These are phyloP conservation scores for Penicilliopsis zonata DNA, from an alignment of 495 filamentous ascomycete genomes.

Conservation along the genomic window DNA sequence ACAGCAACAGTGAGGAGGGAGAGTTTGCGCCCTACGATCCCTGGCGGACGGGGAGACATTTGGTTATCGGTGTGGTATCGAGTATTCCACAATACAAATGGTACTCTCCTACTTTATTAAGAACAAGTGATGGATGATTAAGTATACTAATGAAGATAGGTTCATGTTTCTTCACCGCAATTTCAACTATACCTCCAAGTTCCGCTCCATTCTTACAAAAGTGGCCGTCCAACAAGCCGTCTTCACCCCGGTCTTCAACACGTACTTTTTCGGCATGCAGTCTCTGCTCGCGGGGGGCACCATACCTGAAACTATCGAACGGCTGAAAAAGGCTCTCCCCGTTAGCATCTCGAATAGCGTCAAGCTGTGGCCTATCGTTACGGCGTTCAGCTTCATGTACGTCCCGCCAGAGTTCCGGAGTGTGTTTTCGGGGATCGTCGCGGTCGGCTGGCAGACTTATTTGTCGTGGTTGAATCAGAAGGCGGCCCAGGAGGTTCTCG, in stretches of 20 bases:
- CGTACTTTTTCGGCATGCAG: constrained; percentile 87
- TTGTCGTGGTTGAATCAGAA: constrained; percentile 67
- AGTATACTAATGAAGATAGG: constrained; percentile 30
- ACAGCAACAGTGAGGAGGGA: constrained; percentile 14
- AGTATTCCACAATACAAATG: constrained; percentile 74
- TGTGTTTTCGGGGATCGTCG: constrained; percentile 64
- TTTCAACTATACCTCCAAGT: constrained; percentile 70
- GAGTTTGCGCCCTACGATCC: constrained; percentile 57
- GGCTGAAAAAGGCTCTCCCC: constrained; percentile 65
- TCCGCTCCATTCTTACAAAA: constrained; percentile 59
- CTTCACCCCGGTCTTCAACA: constrained; percentile 83
- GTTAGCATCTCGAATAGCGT: constrained; percentile 63
- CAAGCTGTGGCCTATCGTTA: constrained; percentile 87
- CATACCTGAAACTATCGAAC: constrained; percentile 49
- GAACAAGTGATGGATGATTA: background rate
- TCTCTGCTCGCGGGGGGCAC: constrained; percentile 46
- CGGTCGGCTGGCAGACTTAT: constrained; percentile 89
- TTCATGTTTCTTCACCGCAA: constrained; percentile 67
- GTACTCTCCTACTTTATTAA: constrained; percentile 23
- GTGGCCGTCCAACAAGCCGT: constrained; percentile 68
- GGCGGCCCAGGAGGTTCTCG: constrained; percentile 46
- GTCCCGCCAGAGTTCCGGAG: constrained; percentile 65
- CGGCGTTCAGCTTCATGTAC: constrained; percentile 78
- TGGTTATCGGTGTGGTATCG: constrained; percentile 58
- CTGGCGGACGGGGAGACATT: constrained; percentile 52